phyloP scores from a whole-genome alignment of 495 filamentous ascomycete species.

The Sordaria brevicollis region DNA sequence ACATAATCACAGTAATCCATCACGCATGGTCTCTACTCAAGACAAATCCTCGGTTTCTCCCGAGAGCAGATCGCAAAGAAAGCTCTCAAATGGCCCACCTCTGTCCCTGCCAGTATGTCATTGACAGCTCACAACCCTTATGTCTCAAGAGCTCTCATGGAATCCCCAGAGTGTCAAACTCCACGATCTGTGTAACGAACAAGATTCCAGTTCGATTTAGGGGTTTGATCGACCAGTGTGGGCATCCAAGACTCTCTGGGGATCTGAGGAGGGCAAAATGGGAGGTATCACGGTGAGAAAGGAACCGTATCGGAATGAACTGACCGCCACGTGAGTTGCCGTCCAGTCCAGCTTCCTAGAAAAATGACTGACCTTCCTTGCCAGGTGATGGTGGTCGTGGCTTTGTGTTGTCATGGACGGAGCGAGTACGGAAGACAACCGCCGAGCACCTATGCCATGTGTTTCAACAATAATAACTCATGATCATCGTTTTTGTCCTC shows the following conservation, averaged over 20 bases:
- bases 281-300: no score
- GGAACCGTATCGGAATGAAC: no score
- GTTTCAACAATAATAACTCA: not conserved
- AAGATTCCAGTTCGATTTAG: not conserved
- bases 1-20: not conserved
- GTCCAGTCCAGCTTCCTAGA: no score
- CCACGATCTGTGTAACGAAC: not conserved
- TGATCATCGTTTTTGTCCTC: not conserved
- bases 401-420: no score
- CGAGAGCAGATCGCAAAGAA: not conserved
- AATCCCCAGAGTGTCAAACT: not conserved
- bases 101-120: not conserved
- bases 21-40: not conserved
- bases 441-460: not conserved
- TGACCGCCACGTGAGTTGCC: no score
- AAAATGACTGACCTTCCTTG: no score
- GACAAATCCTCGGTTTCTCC: not conserved
- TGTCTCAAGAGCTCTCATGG: not conserved
- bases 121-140: not conserved
- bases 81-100: not conserved
- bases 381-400: not conserved
- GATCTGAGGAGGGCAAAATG: no score
- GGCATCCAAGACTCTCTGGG: not conserved
- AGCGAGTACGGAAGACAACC: no score
- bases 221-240: not conserved